Percentiles rank a stretch among this genome's conserved stretches.
phyloP scores from a whole-genome alignment of 352 stramenopile genomes.

The Globisporangium megalacanthum region DNA sequence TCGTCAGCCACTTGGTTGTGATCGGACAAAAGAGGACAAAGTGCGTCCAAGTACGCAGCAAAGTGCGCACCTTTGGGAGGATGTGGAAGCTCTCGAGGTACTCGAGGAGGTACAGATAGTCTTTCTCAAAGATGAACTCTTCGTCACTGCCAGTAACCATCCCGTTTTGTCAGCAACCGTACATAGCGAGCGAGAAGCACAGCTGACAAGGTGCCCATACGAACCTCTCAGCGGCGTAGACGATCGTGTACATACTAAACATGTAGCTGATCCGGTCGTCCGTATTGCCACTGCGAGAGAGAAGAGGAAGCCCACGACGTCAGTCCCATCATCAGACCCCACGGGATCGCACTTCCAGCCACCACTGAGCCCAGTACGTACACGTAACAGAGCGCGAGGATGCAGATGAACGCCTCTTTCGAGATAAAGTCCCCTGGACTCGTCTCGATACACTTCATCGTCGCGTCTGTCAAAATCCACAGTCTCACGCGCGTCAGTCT shows the following conservation, averaged over 20 bases:
- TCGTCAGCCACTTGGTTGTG: too few relatives aligned
- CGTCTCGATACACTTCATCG: constrained; percentile 60
- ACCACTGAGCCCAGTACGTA: constrained; percentile 14
- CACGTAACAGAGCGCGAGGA: constrained; percentile 69
- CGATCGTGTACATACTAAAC: constrained; percentile 83
- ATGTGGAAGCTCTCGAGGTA: constrained; percentile 56
- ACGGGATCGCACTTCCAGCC: not conserved
- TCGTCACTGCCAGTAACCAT: constrained; percentile 24
- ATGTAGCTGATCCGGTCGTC: constrained; percentile 86
- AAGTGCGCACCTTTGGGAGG: constrained; percentile 47
- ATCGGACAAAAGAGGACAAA: too few relatives aligned
- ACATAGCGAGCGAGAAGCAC: not conserved
- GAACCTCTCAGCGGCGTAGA: constrained; percentile 62
- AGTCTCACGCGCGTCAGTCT: constrained; percentile 3
- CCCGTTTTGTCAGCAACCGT: not conserved
- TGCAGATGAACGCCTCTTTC: constrained; percentile 72
- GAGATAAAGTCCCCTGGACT: constrained; percentile 50
- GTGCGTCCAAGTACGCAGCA: not conserved
- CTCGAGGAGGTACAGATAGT: constrained; percentile 65
- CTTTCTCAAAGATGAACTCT: constrained; percentile 56
- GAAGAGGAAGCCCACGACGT: too few relatives aligned
- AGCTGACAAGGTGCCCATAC: too few relatives aligned
- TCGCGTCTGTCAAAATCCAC: constrained; percentile 26
- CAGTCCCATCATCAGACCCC: not conserved
- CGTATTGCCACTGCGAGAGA: constrained; percentile 59